These are phyloP conservation scores for Pistacia vera DNA, from an alignment of 345 rosid genomes.

Conservation along the genomic window DNA sequence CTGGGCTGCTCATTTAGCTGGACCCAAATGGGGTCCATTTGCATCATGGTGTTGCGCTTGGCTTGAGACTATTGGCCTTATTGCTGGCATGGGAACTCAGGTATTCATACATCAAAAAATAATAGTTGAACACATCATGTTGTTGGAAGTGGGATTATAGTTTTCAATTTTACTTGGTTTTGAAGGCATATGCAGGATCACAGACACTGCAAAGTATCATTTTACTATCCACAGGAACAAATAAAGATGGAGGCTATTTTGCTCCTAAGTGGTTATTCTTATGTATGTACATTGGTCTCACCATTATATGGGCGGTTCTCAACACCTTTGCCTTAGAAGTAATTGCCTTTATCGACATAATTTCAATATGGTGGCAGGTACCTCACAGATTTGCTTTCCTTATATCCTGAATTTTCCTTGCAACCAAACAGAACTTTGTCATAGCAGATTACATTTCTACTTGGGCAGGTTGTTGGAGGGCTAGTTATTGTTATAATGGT, in stretches of 20 bases:
- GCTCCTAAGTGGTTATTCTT: constrained; percentile 60
- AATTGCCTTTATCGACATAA: constrained; percentile 59
- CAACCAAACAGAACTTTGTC: too few species aligned
- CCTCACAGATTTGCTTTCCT: not conserved
- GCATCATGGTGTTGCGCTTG: constrained; percentile 78
- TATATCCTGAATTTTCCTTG: too few species aligned
- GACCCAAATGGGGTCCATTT: constrained; percentile 70
- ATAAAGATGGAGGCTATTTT: constrained; percentile 60
- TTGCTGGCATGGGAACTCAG: constrained; percentile 67
- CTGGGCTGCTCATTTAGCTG: constrained; percentile 71
- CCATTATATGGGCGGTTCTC: constrained; percentile 63
- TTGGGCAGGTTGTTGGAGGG: constrained; percentile 54
- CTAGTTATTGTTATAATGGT: constrained; percentile 56
- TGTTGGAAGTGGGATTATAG: not conserved
- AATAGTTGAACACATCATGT: not conserved
- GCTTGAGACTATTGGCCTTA: constrained; percentile 64
- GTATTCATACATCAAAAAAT: constrained; percentile 22
- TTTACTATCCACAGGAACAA: constrained; percentile 53
- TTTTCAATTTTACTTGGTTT: not conserved
- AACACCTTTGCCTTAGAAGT: constrained; percentile 63
- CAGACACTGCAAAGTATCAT: constrained; percentile 67
- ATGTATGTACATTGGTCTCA: constrained; percentile 57
- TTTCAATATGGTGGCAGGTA: constrained; percentile 83
- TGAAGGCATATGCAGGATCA: constrained; percentile 67
- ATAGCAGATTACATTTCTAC: not conserved